Conservation (phyloP, 192 early-diverging fungal species). For the Gaertneriomyces sp. region DNA sequence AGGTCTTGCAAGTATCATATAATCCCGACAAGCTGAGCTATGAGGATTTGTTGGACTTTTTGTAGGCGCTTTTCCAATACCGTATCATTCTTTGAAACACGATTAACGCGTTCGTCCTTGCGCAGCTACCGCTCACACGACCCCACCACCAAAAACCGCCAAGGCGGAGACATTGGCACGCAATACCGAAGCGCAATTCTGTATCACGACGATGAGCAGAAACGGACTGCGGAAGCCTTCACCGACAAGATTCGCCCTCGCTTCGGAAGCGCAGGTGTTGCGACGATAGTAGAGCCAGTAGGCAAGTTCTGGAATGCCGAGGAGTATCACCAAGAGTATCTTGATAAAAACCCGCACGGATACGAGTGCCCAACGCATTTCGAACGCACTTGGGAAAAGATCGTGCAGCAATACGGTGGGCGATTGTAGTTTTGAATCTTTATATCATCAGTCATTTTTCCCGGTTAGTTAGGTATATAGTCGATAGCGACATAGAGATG, state of each 20-base stretch:
- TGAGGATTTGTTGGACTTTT: conserved; percentile 71
- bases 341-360: conserved; percentile 72
- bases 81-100: not conserved
- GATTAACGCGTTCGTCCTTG: not conserved
- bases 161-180: conserved; percentile 79
- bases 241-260: conserved; percentile 57
- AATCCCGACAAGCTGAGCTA: conserved; percentile 70
- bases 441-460: not conserved
- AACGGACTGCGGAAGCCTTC: conserved; percentile 67
- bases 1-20: conserved; percentile 76
- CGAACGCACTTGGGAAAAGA: conserved; percentile 47
- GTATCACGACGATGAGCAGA: conserved; percentile 74
- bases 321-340: conserved; percentile 58
- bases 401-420: conserved; percentile 33
- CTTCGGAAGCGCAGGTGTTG: conserved; percentile 44
- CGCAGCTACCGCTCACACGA: conserved; percentile 63
- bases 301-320: conserved; percentile 79
- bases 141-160: conserved; percentile 80
- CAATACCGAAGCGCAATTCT: conserved; percentile 90
- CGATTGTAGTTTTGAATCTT: not conserved
- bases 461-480: too few species aligned
- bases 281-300: conserved; percentile 69
- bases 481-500: too few species aligned
- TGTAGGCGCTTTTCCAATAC: conserved; percentile 51
- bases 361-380: conserved; percentile 64